phyloP scores from a whole-genome alignment of 768 basidiomycete species.

The Cystofilobasidium macerans region DNA sequence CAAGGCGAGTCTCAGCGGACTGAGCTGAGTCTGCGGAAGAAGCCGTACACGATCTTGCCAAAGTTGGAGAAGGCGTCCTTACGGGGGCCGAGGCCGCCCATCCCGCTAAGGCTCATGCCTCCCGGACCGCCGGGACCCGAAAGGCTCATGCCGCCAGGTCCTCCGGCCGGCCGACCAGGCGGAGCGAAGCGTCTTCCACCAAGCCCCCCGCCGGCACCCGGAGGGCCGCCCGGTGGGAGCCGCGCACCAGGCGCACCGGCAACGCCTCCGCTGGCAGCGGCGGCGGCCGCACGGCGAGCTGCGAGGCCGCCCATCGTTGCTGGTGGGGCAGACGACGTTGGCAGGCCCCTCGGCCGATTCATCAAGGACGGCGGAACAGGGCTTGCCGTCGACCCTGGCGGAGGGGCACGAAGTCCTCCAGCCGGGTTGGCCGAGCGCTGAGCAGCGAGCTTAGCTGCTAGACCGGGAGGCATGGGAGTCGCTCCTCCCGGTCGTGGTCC shows the following conservation, averaged over 20 bases:
- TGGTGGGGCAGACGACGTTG: slow-evolving; percentile 14
- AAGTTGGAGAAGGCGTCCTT: slow-evolving; percentile 26
- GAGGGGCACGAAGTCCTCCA: not conserved
- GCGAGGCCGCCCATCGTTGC: slow-evolving; percentile 13
- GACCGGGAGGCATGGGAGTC: slow-evolving; percentile 25
- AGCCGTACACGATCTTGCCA: slow-evolving; percentile 22
- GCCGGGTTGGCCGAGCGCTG: not conserved
- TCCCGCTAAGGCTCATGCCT: slow-evolving; percentile 14
- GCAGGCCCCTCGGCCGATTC: slow-evolving; percentile 3
- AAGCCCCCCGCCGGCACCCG: slow-evolving; percentile 13
- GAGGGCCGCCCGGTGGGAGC: not conserved
- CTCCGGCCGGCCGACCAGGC: slow-evolving; percentile 12
- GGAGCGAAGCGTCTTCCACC: slow-evolving; percentile 12
- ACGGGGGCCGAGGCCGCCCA: slow-evolving; percentile 2
- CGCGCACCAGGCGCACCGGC: not conserved
- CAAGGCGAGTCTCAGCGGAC: not conserved
- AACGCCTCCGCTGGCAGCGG: slow-evolving; percentile 10
- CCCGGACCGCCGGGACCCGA: slow-evolving; percentile 12
- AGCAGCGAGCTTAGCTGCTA: slow-evolving; percentile 22
- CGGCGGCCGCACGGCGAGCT: slow-evolving; percentile 10
- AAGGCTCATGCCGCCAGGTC: slow-evolving; percentile 20
- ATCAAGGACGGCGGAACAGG: slow-evolving; percentile 23
- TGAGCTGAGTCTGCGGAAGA: not conserved
- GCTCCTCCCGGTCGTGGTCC: slow-evolving; percentile 1
- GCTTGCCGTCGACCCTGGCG: not conserved